These are phyloP conservation scores for Panus rudis DNA, from an alignment of 768 basidiomycete species.

Conservation along the genomic window DNA sequence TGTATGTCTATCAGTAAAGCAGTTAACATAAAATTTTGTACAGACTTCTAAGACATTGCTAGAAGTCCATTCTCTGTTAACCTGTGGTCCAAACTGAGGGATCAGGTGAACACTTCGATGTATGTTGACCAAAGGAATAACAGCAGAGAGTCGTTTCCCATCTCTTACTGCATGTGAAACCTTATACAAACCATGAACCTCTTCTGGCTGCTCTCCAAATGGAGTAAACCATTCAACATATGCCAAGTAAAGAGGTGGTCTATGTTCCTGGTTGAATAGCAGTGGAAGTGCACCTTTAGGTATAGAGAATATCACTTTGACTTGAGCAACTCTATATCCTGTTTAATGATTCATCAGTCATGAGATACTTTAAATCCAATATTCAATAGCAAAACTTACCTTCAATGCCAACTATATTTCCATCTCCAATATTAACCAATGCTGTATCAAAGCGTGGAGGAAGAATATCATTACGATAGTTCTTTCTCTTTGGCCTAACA, in stretches of 20 bases:
- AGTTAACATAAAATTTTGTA: slow-evolving; percentile 4
- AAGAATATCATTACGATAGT: not conserved
- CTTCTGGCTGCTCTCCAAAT: slow-evolving; percentile 16
- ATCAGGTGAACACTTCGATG: too few species aligned
- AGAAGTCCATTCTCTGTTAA: too few species aligned
- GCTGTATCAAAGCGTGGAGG: slow-evolving; percentile 2
- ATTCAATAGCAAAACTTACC: not conserved
- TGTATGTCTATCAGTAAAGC: too few species aligned
- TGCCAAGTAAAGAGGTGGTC: slow-evolving; percentile 15
- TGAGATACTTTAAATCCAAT: not conserved
- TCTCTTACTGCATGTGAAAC: slow-evolving; percentile 2
- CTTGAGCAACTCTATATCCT: slow-evolving; percentile 23
- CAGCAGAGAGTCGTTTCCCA: not conserved
- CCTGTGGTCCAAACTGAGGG: too few species aligned
- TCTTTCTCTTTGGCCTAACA: not conserved
- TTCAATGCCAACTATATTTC: not conserved
- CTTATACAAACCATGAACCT: slow-evolving; percentile 20
- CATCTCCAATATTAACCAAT: slow-evolving; percentile 1
- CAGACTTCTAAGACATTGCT: slow-evolving; percentile 6
- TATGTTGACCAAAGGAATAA: not conserved
- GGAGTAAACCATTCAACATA: slow-evolving; percentile 26
- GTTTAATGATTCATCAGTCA: too few species aligned
- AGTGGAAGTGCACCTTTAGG: not conserved
- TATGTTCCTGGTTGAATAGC: slow-evolving; percentile 4
- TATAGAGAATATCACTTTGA: slow-evolving; percentile 23